These are phyloP conservation scores for Mytilinidion resinicola DNA, from an alignment of 495 filamentous ascomycete genomes.

Conservation along the genomic window DNA sequence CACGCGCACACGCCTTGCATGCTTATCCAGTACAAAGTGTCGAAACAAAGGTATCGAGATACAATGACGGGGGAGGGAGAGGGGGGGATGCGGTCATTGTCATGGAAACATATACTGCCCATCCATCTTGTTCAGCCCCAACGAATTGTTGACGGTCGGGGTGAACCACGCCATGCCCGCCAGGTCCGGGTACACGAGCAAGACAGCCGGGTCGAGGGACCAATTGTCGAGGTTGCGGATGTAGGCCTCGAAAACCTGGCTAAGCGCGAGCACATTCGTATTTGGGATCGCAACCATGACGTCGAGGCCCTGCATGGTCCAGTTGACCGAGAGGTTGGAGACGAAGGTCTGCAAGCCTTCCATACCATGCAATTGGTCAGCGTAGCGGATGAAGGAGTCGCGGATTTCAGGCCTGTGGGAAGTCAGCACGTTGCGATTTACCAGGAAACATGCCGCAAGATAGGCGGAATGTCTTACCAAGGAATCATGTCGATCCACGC, in stretches of 20 bases:
- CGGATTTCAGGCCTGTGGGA: conserved; percentile 4
- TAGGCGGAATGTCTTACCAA: neutral
- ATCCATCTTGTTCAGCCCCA: too few relatives aligned
- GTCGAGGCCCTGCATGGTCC: neutral
- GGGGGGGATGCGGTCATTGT: too few relatives aligned
- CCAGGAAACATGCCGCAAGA: too few relatives aligned
- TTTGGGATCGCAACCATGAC: neutral
- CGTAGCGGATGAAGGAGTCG: conserved; percentile 3
- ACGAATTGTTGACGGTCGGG: neutral
- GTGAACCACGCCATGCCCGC: conserved; percentile 2
- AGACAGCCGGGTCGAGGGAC: conserved; percentile 1
- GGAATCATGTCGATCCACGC: conserved; percentile 9
- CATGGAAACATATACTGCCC: too few relatives aligned
- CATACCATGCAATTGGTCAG: neutral
- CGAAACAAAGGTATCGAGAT: too few relatives aligned
- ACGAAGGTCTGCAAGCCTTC: neutral
- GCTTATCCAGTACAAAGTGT: too few relatives aligned
- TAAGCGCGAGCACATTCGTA: neutral
- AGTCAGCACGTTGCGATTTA: neutral
- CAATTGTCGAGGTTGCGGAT: conserved; percentile 6
- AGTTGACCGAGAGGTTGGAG: neutral
- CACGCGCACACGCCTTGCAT: too few relatives aligned
- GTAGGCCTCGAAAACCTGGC: conserved; percentile 1
- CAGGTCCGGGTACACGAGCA: neutral
- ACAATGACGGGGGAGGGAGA: too few relatives aligned